Conservation (phyloP, 129 eudicot genomes). For the carrot (Daucus carota) region DNA sequence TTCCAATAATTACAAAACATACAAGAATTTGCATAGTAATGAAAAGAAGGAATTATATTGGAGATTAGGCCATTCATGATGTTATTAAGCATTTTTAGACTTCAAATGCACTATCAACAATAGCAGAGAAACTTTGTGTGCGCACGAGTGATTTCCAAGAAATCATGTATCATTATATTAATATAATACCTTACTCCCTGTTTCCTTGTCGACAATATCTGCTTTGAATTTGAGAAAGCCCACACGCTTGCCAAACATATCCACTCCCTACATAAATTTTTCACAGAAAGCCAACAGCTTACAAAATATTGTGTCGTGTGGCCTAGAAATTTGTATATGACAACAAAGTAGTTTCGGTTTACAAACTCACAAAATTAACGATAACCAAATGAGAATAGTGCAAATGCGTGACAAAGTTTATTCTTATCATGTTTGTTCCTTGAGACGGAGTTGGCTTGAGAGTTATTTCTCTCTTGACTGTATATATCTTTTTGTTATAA, state of each 20-base stretch:
- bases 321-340: neutral
- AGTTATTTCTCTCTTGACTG: no score
- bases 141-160: neutral
- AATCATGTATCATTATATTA: neutral
- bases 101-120: neutral
- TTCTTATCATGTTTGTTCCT: neutral
- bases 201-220: slow-evolving; percentile 71
- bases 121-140: neutral
- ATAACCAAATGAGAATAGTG: neutral
- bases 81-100: neutral
- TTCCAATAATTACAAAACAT: neutral
- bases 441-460: no score
- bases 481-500: no score
- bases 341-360: no score
- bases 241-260: slow-evolving; percentile 88
- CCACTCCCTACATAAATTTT: slow-evolving; percentile 56
- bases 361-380: neutral
- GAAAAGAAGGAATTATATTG: neutral
- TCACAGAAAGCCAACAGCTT: neutral
- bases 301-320: neutral
- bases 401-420: neutral
- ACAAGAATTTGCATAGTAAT: neutral
- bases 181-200: slow-evolving; percentile 74
- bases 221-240: slow-evolving; percentile 97
- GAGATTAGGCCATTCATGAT: neutral